These are phyloP conservation scores for Crithidia acanthocephali DNA, from an alignment of 208 protist species.

Conservation along the genomic window DNA sequence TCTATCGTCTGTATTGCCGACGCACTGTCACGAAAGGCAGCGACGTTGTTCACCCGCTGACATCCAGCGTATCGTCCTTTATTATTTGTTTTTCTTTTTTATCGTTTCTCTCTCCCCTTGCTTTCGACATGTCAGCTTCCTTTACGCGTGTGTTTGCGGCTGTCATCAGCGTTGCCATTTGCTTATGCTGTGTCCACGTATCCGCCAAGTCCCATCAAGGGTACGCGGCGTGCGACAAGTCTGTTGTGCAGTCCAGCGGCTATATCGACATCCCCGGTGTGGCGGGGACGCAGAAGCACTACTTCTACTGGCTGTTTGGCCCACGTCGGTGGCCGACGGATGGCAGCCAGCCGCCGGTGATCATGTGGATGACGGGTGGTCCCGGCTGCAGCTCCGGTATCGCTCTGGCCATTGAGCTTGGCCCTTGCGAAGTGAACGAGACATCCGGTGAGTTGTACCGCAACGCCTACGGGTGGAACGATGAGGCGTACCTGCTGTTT, in stretches of 20 bases:
- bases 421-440: constrained; percentile 79
- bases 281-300: constrained; percentile 49
- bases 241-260: constrained; percentile 72
- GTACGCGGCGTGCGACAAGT: constrained; percentile 46
- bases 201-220: constrained; percentile 22
- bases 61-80: too few relatives aligned
- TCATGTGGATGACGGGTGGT: constrained; percentile 94
- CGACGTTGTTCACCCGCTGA: too few relatives aligned
- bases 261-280: constrained; percentile 30
- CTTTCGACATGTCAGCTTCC: too few relatives aligned
- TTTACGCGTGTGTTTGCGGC: too few relatives aligned
- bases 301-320: constrained; percentile 94
- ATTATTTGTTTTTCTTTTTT: too few relatives aligned
- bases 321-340: constrained; percentile 45
- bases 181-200: too few relatives aligned
- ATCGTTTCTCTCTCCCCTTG: too few relatives aligned
- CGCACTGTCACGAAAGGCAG: too few relatives aligned
- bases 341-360: constrained; percentile 54
- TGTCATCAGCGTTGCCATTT: too few relatives aligned
- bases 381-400: constrained; percentile 87
- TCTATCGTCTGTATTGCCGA: too few relatives aligned
- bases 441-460: constrained; percentile 41
- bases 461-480: constrained; percentile 87
- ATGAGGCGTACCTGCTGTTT: constrained; percentile 85
- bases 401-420: constrained; percentile 78